Conservation (phyloP, 169 alveolate genomes). For the Eimeria brunetti region DNA sequence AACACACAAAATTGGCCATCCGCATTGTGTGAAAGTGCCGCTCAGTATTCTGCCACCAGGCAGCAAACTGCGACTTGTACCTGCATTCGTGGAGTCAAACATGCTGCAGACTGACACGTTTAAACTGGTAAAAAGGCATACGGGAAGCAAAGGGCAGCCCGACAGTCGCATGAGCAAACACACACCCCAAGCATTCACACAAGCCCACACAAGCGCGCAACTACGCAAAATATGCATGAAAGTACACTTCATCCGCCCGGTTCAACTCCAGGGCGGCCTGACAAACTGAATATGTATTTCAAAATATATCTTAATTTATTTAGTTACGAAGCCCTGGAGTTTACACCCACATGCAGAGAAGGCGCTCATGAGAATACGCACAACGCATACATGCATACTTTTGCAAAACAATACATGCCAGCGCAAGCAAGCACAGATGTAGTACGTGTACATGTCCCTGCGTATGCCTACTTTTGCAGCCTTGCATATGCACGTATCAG, state of each 20-base stretch:
- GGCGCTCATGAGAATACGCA: neutral
- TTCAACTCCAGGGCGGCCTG: too few relatives aligned
- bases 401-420: neutral
- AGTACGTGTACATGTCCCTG: neutral
- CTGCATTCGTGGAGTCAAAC: constrained; percentile 21
- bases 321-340: too few relatives aligned
- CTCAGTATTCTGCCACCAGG: constrained; percentile 80
- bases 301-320: too few relatives aligned
- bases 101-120: neutral
- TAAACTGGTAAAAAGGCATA: neutral
- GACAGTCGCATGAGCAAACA: neutral
- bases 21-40: constrained; percentile 81
- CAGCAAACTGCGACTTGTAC: constrained; percentile 76
- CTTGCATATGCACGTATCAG: neutral
- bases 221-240: neutral
- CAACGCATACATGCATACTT: neutral
- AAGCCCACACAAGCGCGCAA: neutral
- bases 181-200: neutral
- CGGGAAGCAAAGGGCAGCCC: neutral
- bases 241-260: neutral
- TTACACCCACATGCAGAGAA: neutral
- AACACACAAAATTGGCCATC: constrained; percentile 71
- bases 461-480: neutral
- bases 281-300: too few relatives aligned
- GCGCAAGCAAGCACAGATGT: neutral